These are phyloP conservation scores for Sporothrix curviconia DNA, from an alignment of 2,329 filamentous ascomycete species.

Conservation along the genomic window DNA sequence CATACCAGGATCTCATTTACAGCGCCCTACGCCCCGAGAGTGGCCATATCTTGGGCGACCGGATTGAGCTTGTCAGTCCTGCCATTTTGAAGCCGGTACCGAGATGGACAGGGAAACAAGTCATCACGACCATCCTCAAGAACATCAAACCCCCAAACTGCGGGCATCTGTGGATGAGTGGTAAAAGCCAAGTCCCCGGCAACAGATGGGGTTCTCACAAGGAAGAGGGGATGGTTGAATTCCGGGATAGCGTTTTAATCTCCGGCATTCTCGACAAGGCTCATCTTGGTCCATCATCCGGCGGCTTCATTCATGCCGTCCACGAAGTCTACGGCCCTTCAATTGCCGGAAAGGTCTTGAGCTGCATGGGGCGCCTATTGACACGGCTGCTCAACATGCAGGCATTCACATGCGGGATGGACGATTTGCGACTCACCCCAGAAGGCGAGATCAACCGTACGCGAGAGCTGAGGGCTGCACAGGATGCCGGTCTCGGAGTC, in stretches of 20 bases:
- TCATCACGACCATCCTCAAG: constrained; percentile 85
- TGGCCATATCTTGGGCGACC: constrained; percentile 75
- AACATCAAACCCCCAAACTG: constrained; percentile 79
- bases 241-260: constrained; percentile 81
- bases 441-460: constrained; percentile 68
- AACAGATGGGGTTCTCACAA: constrained; percentile 69
- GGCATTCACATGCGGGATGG: constrained; percentile 94
- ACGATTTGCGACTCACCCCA: constrained; percentile 80
- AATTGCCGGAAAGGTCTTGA: constrained; percentile 78
- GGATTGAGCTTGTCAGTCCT: constrained; percentile 73
- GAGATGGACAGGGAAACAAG: constrained; percentile 93
- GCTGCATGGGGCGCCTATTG: constrained; percentile 79
- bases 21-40: constrained; percentile 82
- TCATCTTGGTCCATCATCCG: constrained; percentile 80
- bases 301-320: constrained; percentile 83
- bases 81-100: constrained; percentile 73
- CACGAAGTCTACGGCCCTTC: constrained; percentile 91
- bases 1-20: constrained; percentile 94
- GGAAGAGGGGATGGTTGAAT: constrained; percentile 75
- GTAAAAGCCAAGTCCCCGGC: constrained; percentile 70
- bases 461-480: constrained; percentile 60
- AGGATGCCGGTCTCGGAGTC: constrained; percentile 66
- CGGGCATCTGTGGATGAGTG: constrained; percentile 69
- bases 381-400: constrained; percentile 89
- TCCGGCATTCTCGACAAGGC: constrained; percentile 92